These are phyloP conservation scores for Termitomyces bulborhizus DNA, from an alignment of 768 basidiomycete genomes.

Conservation along the genomic window DNA sequence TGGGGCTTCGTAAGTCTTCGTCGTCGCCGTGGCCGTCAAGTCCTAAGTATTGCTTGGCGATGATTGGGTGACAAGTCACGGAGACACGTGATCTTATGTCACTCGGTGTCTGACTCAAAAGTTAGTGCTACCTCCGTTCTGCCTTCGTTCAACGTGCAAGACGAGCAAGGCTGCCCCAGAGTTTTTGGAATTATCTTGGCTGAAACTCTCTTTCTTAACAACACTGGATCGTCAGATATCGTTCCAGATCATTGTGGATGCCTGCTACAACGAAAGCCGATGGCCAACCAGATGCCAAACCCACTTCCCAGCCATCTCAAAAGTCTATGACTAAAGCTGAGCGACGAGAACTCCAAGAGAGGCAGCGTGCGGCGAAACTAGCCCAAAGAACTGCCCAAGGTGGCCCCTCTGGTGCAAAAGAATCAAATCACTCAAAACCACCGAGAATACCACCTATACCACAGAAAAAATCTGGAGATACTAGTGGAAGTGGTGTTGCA, in stretches of 20 bases:
- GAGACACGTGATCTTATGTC: constrained; percentile 13
- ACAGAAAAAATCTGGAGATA: constrained; percentile 28
- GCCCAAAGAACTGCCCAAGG: constrained; percentile 31
- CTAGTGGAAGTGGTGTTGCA: constrained; percentile 13
- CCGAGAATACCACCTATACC: constrained; percentile 23
- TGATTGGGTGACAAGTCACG: constrained; percentile 3
- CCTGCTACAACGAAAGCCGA: constrained; percentile 26
- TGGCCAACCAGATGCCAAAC: constrained; percentile 2
- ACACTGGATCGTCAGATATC: neutral
- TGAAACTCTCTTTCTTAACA: neutral
- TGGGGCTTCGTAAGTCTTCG: neutral
- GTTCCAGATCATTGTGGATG: constrained; percentile 16
- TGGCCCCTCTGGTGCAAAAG: constrained; percentile 16
- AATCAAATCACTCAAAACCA: constrained; percentile 15
- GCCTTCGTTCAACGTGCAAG: neutral
- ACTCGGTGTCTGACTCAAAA: constrained; percentile 14
- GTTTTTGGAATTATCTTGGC: neutral
- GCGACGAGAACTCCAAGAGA: constrained; percentile 72
- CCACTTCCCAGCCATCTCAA: constrained; percentile 35
- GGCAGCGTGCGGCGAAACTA: constrained; percentile 72
- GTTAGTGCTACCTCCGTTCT: too few species aligned
- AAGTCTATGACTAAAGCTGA: constrained; percentile 79
- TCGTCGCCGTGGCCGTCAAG: constrained; percentile 6
- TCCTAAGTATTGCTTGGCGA: neutral
- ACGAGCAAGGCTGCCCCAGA: neutral